These are phyloP conservation scores for Polytolypa hystricis DNA, from an alignment of 2,329 filamentous ascomycete genomes.

Conservation along the genomic window DNA sequence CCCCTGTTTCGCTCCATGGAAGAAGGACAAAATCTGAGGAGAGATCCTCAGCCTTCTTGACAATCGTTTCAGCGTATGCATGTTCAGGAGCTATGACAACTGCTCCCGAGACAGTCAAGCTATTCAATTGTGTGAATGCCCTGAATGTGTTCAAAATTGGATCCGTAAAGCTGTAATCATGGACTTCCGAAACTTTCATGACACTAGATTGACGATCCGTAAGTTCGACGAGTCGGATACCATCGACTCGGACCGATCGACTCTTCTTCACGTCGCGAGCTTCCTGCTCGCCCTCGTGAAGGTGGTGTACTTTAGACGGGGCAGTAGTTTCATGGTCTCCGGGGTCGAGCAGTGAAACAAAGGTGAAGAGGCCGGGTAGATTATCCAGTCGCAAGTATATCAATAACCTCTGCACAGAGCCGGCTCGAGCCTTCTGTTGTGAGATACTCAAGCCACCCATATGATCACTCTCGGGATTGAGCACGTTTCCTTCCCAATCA, in stretches of 20 bases:
- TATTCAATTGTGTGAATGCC: slow-evolving; percentile 74
- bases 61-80: slow-evolving; percentile 68
- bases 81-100: slow-evolving; percentile 68
- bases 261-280: slow-evolving; percentile 13
- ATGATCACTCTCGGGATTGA: slow-evolving; percentile 33
- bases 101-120: slow-evolving; percentile 69
- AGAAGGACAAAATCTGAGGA: slow-evolving; percentile 65
- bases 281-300: slow-evolving; percentile 18
- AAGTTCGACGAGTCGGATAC: slow-evolving; percentile 73
- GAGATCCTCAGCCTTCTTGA: slow-evolving; percentile 58
- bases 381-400: slow-evolving; percentile 79
- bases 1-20: slow-evolving; percentile 80
- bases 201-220: slow-evolving; percentile 90
- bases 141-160: slow-evolving; percentile 87
- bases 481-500: slow-evolving; percentile 64
- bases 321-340: slow-evolving; percentile 30
- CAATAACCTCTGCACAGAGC: slow-evolving; percentile 53
- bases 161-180: slow-evolving; percentile 61
- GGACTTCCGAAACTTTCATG: slow-evolving; percentile 80
- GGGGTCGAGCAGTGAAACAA: slow-evolving; percentile 67
- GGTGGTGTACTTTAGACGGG: slow-evolving; percentile 22
- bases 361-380: slow-evolving; percentile 68
- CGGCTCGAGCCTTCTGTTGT: slow-evolving; percentile 40
- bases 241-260: slow-evolving; percentile 59
- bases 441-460: slow-evolving; percentile 29